Evolutionary conservation across 2,329 filamentous ascomycete genomes (phyloP).

Genomic region (Magnaporthales sp.): DNA sequence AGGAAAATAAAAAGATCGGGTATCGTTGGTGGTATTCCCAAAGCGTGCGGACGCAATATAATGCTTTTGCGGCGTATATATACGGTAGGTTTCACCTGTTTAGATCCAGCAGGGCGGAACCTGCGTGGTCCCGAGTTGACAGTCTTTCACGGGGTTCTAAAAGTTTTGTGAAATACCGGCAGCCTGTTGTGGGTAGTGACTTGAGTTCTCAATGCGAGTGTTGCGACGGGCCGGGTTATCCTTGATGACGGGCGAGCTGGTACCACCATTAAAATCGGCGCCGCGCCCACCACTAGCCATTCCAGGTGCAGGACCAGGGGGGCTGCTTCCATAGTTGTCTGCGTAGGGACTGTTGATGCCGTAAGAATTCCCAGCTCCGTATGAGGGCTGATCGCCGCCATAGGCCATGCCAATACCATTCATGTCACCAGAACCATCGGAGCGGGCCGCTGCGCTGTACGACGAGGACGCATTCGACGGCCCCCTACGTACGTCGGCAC

Average conservation of each 20-base stretch:
- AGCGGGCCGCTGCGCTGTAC: slow-evolving; percentile 76
- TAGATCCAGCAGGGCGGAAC: not conserved
- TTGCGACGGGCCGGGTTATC: slow-evolving; percentile 90
- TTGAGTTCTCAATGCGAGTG: slow-evolving; percentile 86
- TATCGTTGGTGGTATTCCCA: not conserved
- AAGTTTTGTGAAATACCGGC: slow-evolving; percentile 97
- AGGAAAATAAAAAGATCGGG: not conserved
- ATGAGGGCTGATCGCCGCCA: slow-evolving; percentile 39
- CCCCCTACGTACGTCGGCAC: slow-evolving; percentile 70
- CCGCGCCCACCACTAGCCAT: slow-evolving; percentile 22
- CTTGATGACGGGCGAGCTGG: slow-evolving; percentile 66
- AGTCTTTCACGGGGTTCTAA: slow-evolving; percentile 31
- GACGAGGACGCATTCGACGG: slow-evolving; percentile 94
- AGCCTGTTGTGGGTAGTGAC: slow-evolving; percentile 84
- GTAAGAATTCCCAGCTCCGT: slow-evolving; percentile 42
- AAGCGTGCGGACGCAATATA: not conserved
- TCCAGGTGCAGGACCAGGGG: slow-evolving; percentile 9
- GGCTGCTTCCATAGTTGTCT: slow-evolving; percentile 28
- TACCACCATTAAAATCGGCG: slow-evolving; percentile 38
- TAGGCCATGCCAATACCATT: slow-evolving; percentile 35
- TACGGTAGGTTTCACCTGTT: not conserved
- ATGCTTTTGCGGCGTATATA: not conserved
- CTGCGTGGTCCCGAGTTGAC: not conserved
- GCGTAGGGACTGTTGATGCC: slow-evolving; percentile 47
- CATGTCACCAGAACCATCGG: slow-evolving; percentile 54